A percentile compares a stretch with the other conserved stretches of the same genome.
These are phyloP conservation scores for Rhizoclosmatium globosum DNA, from an alignment of 192 early-diverging fungal species.

Conservation along the genomic window DNA sequence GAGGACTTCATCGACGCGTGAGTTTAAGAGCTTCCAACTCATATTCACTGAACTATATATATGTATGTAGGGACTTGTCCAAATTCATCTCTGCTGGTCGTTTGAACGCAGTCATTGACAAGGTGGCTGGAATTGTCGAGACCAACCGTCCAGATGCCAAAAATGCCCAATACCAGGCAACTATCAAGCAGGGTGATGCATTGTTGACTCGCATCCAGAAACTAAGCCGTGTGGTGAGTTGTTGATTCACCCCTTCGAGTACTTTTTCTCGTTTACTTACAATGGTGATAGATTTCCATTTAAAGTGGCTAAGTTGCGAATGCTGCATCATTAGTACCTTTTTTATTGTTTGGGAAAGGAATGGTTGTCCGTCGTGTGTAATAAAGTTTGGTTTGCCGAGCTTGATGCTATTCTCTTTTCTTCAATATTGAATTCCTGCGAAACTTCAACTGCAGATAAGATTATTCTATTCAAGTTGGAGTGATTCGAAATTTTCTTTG, in stretches of 20 bases:
- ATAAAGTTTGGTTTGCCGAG: background rate
- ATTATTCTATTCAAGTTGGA: no score
- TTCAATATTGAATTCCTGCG: no score
- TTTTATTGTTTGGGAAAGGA: background rate
- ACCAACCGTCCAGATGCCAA: conserved; percentile 98
- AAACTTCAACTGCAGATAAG: no score
- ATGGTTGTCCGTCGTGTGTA: background rate
- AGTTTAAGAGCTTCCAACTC: conserved; percentile 15
- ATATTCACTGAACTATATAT: background rate
- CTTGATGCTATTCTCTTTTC: no score
- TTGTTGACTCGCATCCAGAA: conserved; percentile 97
- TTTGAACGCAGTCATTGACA: conserved; percentile 98
- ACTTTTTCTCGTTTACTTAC: background rate
- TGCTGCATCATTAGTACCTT: background rate
- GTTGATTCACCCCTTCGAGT: background rate
- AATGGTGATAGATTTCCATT: no score
- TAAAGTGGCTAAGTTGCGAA: background rate
- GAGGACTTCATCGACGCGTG: conserved; percentile 94
- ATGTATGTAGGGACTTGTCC: conserved; percentile 79
- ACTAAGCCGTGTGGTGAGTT: conserved; percentile 85
- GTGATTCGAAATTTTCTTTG: no score
- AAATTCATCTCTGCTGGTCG: conserved; percentile 95
- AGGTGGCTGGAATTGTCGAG: conserved; percentile 96
- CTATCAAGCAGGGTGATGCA: conserved; percentile 96
- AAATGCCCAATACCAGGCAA: conserved; percentile 97